Evolutionary conservation across 2,329 filamentous ascomycete genomes (phyloP), one percentile per base, ranked within the genome.

Genomic region (Fusarium luffae): DNA sequence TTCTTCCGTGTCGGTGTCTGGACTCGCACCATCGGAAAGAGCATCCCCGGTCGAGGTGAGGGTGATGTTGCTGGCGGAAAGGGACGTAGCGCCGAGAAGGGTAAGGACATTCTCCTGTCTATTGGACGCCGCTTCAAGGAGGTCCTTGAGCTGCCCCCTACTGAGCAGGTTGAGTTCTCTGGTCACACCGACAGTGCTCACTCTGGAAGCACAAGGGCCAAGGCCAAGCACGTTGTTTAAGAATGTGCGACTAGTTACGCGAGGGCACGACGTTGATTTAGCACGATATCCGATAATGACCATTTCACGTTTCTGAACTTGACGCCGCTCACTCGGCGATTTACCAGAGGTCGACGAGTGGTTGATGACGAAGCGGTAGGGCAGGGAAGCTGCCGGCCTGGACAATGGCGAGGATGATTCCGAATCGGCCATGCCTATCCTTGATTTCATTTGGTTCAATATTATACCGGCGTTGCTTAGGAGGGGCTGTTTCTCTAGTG

Each of bases 1-100:
- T 98, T 99, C 85, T 99, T 94, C 88, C 93, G 96, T 85, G 92
- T 99, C 74, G 94, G 95, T 79, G 89, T 98, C 75, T 99, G 97
- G 96, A 99, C 96, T 69, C 92, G 94, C 77, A 97, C 94, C 62
- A 93, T 93, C 58, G 95, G 95, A 78, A 95, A 95, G 85, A 88
- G 87, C 77, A 90, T 94, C 65, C 90, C 91, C 3, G 89, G 89
- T 64, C 92, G 93, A 72, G 92, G 92, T 62, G 90, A 91, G 63
- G 90, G 88, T 42, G 90, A 92, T 71, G 86, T 90, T 52, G 88
- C 92, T 46, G 90, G 90, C 57, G 91, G 91, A 73, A 94, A 95
- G 85, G 92, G 92, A 72, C 89, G 93, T 69, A 89, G 88, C 58
- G 79, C 84, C 25, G 93, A 96, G 75, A 96, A 97, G 86, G 93